Conservation (phyloP, 2,329 filamentous ascomycete species). For the Aspergillus persii region DNA sequence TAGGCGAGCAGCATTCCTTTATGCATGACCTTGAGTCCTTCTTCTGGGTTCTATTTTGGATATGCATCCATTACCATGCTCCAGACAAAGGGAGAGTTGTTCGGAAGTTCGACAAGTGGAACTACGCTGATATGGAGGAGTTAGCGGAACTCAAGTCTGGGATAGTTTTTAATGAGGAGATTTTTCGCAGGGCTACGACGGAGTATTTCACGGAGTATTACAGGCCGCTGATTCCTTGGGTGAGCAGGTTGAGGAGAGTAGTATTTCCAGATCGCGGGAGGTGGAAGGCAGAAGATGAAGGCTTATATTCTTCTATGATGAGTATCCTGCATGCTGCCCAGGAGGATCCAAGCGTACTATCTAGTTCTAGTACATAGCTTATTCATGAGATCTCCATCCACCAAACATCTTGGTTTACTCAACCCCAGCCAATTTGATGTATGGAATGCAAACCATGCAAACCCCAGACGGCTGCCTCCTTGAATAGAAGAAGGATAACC, state of each 20-base stretch:
- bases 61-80: conserved; percentile 40
- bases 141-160: neutral
- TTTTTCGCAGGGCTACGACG: neutral
- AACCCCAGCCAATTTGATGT: no score
- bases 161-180: neutral
- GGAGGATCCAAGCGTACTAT: no score
- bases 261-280: no score
- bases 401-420: no score
- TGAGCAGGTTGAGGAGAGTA: neutral
- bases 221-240: neutral
- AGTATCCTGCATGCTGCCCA: no score
- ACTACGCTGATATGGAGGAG: neutral
- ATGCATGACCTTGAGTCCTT: conserved; percentile 49
- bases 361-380: no score
- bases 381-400: no score
- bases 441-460: no score
- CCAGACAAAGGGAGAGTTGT: neutral
- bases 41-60: conserved; percentile 49
- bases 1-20: conserved; percentile 42
- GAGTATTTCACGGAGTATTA: neutral
- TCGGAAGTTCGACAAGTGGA: conserved; percentile 22
- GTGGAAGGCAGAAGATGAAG: no score
- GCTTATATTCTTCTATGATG: no score
- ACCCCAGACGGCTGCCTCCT: no score
- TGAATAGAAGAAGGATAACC: no score